Evolutionary conservation across 2,329 filamentous ascomycete species (phyloP).

Genomic region (Pseudogymnoascus sp.): DNA sequence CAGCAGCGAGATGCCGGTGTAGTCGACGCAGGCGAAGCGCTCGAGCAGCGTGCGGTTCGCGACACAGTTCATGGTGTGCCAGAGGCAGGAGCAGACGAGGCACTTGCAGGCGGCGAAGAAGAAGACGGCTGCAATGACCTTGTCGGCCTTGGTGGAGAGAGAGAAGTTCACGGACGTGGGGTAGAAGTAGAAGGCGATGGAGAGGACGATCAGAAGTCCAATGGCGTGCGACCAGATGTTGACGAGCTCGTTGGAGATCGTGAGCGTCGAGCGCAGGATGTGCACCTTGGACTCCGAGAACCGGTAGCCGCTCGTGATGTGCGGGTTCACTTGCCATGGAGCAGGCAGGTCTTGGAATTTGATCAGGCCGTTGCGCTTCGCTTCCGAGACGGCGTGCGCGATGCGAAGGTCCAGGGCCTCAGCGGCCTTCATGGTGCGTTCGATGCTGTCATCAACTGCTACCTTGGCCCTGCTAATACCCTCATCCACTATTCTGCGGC

Average conservation of each 20-base stretch:
- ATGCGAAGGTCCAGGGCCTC: conserved; percentile 79
- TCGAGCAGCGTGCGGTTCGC: conserved; percentile 84
- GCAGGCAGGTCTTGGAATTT: conserved; percentile 82
- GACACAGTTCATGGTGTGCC: conserved; percentile 98
- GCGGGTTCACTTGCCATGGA: conserved; percentile 91
- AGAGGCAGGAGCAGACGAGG: conserved; percentile 87
- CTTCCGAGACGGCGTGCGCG: conserved; percentile 65
- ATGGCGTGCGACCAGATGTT: conserved; percentile 98
- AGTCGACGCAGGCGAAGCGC: conserved; percentile 95
- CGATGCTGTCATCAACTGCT: conserved; percentile 73
- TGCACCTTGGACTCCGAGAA: conserved; percentile 89
- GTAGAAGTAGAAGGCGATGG: conserved; percentile 94
- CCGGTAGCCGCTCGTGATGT: conserved; percentile 86
- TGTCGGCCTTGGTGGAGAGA: conserved; percentile 77
- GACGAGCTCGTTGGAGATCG: conserved; percentile 83
- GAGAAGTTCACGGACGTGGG: conserved; percentile 81
- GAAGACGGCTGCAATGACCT: conserved; percentile 87
- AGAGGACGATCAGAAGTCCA: conserved; percentile 78
- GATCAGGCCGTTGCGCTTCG: conserved; percentile 74
- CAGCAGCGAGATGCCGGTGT: conserved; percentile 91
- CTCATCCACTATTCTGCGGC: conserved; percentile 73
- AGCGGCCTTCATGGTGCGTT: conserved; percentile 74
- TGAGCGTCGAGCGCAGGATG: conserved; percentile 76
- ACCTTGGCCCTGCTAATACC: conserved; percentile 66
- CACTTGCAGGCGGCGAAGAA: conserved; percentile 95